phyloP scores from a whole-genome alignment of 2,329 filamentous ascomycete genomes.

The Paecilomyces variotii region DNA sequence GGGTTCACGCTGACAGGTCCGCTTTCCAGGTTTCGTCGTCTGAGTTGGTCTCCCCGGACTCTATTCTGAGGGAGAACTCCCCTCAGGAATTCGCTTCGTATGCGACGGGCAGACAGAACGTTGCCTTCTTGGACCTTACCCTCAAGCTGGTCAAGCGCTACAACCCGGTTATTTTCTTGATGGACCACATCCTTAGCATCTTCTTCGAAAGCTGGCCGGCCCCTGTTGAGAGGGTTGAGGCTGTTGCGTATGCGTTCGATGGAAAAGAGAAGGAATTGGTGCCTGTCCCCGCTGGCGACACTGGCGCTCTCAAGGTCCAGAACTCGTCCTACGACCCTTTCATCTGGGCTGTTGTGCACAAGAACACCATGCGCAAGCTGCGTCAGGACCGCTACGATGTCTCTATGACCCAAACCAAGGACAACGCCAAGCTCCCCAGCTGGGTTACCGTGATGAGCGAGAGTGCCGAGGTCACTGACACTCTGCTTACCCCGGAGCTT shows the following conservation, averaged over 20 bases:
- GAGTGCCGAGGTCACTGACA: conserved; percentile 87
- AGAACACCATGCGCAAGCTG: conserved; percentile 82
- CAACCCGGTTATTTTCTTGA: conserved; percentile 63
- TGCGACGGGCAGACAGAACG: conserved; percentile 83
- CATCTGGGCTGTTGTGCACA: conserved; percentile 92
- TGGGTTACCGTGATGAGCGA: conserved; percentile 97
- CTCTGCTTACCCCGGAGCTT: conserved; percentile 79
- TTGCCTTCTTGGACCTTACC: conserved; percentile 82
- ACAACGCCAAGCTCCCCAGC: conserved; percentile 76
- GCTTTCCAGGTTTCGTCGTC: conserved; percentile 24
- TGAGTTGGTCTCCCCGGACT: conserved; percentile 44
- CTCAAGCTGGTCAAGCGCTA: conserved; percentile 76
- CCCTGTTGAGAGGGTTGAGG: conserved; percentile 66
- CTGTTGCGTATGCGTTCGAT: conserved; percentile 79
- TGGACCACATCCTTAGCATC: conserved; percentile 63
- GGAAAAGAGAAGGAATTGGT: conserved; percentile 78
- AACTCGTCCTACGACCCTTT: conserved; percentile 74
- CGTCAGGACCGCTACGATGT: conserved; percentile 92
- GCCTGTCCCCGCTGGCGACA: conserved; percentile 54
- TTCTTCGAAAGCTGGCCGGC: conserved; percentile 69
- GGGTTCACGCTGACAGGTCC: conserved; percentile 36
- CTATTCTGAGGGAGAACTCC: conserved; percentile 74
- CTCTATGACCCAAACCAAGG: conserved; percentile 87
- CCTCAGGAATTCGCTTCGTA: conserved; percentile 82
- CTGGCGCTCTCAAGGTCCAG: conserved; percentile 44